These are phyloP conservation scores for Pythium monospermum DNA, from an alignment of 352 stramenopile species.

Conservation along the genomic window DNA sequence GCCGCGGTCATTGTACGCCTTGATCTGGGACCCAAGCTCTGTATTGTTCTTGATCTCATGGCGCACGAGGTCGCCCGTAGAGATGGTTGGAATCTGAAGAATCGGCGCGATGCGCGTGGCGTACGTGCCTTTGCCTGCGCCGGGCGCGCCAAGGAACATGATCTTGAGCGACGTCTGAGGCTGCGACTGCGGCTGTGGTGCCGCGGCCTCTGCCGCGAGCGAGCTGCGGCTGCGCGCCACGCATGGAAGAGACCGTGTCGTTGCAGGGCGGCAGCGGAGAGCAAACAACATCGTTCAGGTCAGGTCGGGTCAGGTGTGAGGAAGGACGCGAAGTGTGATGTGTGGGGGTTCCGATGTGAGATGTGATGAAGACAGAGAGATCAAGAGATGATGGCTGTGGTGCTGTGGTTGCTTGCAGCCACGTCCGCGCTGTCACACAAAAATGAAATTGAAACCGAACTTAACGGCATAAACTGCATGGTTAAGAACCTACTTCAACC, in stretches of 20 bases:
- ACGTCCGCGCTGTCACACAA: slow-evolving; percentile 9
- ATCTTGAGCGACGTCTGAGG: slow-evolving; percentile 51
- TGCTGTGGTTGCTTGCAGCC: slow-evolving; percentile 1
- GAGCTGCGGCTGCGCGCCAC: slow-evolving; percentile 2
- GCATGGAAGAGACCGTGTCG: slow-evolving; percentile 1
- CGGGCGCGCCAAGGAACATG: slow-evolving; percentile 89
- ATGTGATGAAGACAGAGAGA: neutral
- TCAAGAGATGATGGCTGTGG: neutral
- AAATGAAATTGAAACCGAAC: neutral
- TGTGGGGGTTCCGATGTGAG: too few relatives aligned
- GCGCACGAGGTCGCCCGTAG: slow-evolving; percentile 85
- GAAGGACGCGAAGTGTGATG: neutral
- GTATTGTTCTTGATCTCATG: slow-evolving; percentile 84
- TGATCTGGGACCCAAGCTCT: slow-evolving; percentile 67
- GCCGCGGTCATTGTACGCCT: slow-evolving; percentile 82
- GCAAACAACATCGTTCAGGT: slow-evolving; percentile 4
- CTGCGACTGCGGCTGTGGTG: slow-evolving; percentile 6
- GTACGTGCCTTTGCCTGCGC: slow-evolving; percentile 90
- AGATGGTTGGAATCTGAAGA: slow-evolving; percentile 86
- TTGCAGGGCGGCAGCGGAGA: neutral
- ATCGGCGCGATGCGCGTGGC: slow-evolving; percentile 80
- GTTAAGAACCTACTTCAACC: slow-evolving; percentile 19
- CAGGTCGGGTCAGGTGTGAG: neutral
- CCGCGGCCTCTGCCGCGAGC: slow-evolving; percentile 5
- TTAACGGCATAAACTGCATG: neutral